Base-by-base conservation (phyloP, 805 yeast species). In the Yarrowia sp. region DNA sequence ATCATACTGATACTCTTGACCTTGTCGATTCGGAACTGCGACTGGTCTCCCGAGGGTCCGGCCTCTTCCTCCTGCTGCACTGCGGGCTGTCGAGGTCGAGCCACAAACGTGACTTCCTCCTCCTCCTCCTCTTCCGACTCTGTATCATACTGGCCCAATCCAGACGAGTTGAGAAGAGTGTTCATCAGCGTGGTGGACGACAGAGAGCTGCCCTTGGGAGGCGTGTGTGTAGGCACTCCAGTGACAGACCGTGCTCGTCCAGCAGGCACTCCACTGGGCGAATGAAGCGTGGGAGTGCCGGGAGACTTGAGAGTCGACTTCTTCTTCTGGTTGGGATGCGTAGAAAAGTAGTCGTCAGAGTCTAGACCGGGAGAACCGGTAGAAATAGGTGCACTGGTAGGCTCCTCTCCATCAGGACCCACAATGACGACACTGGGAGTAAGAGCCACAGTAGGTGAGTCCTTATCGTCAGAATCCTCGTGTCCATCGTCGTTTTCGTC, bases 401-500 rank as follows among this genome's bases (percentile, higher is more conserved):
- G 40, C 2, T 12, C 35, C 4, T 43, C 42, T 16, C 52, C 52
- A 16, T 59, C 65, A 5, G 65, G 65, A 0, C 52, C 52, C 8
- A 45, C 50, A 45, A 59, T 42, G 1, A 59, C 52, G n/a, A 59
- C 65, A 16, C 42, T 35, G 10, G 65, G 65, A 8, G 65, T 59
- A 3, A n/a, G 40, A 14, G 36, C 45, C 2, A 36, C 36, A 0
- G 12, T 8, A 8, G 59, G 22, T 0, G 36, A 16, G 14, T 59
- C 52, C 35, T 42, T 56, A n/a, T 56, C 53, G 41, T 59, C 56
- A 19, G 53, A 49, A 8, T 63, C 67, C 7, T 65, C 68, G 10
- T 65, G 68, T 11, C 67, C 64, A 38, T 46, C 42, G 61, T 46
- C 68, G 16, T 61, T 69, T 8, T 72, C 74, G 38, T 67, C 73